phyloP scores from a whole-genome alignment of 306 rosid genomes.

The Alnus rubra region DNA sequence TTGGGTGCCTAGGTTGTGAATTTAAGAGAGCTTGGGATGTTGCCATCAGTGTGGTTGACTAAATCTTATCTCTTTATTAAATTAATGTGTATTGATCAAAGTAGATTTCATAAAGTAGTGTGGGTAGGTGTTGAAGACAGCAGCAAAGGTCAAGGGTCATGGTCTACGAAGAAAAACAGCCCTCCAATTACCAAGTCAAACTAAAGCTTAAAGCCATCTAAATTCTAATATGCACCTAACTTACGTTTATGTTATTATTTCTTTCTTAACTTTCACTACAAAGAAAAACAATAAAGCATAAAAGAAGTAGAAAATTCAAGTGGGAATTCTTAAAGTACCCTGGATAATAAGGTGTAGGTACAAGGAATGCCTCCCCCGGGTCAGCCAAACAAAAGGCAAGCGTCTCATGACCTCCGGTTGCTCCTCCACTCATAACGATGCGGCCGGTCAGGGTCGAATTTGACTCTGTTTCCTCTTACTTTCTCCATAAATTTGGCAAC shows the following conservation, averaged over 20 bases:
- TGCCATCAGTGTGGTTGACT: conserved; percentile 12
- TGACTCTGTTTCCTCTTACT: conserved; percentile 67
- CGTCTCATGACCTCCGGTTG: conserved; percentile 87
- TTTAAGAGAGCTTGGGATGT: not conserved
- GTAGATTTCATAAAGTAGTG: not conserved
- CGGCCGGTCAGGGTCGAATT: conserved; percentile 71
- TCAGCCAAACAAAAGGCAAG: conserved; percentile 79
- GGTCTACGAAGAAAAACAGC: not conserved
- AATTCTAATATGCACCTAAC: not conserved
- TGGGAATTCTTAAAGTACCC: conserved; percentile 40
- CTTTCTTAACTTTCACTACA: not conserved
- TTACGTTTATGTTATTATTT: not conserved
- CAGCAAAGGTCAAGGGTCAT: not conserved
- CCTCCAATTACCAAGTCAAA: not conserved
- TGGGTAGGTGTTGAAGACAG: not conserved
- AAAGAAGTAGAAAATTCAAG: not conserved
- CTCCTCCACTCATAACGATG: conserved; percentile 90
- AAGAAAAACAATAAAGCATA: not conserved
- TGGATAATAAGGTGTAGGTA: conserved; percentile 86
- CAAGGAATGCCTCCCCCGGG: conserved; percentile 78
- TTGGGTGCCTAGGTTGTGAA: not conserved
- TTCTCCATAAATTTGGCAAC: conserved; percentile 77
- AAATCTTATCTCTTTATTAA: not conserved
- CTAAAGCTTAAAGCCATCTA: not conserved
- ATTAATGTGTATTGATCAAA: not conserved